Base-by-base conservation (phyloP, 2,329 filamentous ascomycete genomes). In the Ophiosphaerella korrae region DNA sequence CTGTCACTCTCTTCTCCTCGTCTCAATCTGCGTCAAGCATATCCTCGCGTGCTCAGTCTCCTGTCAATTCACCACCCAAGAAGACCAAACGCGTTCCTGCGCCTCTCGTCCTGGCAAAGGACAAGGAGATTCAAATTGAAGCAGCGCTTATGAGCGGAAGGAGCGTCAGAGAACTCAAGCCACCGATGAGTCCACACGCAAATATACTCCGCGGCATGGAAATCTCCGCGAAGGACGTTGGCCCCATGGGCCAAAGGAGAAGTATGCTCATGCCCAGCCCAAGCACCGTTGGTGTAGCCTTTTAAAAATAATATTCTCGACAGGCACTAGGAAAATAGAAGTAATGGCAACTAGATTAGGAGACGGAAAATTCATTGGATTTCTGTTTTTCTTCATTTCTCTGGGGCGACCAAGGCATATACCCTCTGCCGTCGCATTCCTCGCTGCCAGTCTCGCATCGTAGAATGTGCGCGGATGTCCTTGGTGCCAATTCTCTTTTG, bases 221-320 rank as follows among this genome's bases (percentile, higher is more conserved):
- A 47, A 64, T 71, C 43, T 49, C 50, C 11, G 63, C 60, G 1
- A 55, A 52, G 32, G 59, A 59, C 21, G 53, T 62, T 1, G 57
- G 62, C 6, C 33, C 52, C 13, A 55, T 53, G 26, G 57, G 50
- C 7, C 26, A 52, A 21, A 42, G 57, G 21, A 51, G 56, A 33
- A 51, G 49, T 32, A 49, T 44, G 8, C 49, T 50, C 34, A 42
- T 49, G 42, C 45, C 48, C 23, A 65, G 58, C 33, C 57, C 62
- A 1, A 48, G 47, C 7, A 64, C 63, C 0, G 71, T 72, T 23
- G 71, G 71, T 18, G 61, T 74, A n/a, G 71, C 71, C 2, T 73
- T 72, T 48, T 74, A 63, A 48, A 40, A 29, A 29, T 3, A 7
- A 8, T 7, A 2, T 7, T 8, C 6, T 11, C 26, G 26, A 7